These are phyloP conservation scores for Phytophthora cactorum DNA, from an alignment of 352 stramenopile species.

Conservation along the genomic window DNA sequence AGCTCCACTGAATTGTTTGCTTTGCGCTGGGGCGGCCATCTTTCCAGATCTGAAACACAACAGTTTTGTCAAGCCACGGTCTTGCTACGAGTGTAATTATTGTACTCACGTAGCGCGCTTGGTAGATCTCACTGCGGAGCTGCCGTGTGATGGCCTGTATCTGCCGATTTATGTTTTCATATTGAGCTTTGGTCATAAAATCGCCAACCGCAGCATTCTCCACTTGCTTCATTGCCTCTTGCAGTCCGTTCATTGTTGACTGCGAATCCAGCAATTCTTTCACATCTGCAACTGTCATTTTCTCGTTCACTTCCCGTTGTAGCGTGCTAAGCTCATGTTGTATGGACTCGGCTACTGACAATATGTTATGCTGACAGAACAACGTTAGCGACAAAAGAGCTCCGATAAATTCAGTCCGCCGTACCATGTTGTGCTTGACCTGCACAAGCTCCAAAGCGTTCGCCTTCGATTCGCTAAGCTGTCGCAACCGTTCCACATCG, in stretches of 20 bases:
- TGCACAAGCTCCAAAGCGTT: constrained; percentile 38
- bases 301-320: constrained; percentile 35
- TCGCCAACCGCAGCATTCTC: constrained; percentile 36
- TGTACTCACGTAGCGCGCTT: constrained; percentile 73
- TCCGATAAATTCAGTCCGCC: neutral
- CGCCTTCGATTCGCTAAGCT: constrained; percentile 23
- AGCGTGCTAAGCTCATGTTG: constrained; percentile 43
- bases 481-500: constrained; percentile 33
- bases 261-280: constrained; percentile 40
- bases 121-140: constrained; percentile 73
- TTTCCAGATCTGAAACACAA: constrained; percentile 78
- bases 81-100: neutral
- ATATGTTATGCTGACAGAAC: constrained; percentile 40
- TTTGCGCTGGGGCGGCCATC: constrained; percentile 48
- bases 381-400: constrained; percentile 2
- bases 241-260: constrained; percentile 30
- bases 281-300: constrained; percentile 44
- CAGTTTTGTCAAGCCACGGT: neutral
- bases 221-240: constrained; percentile 32
- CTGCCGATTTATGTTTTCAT: constrained; percentile 43
- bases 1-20: constrained; percentile 69
- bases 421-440: constrained; percentile 55
- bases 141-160: constrained; percentile 54
- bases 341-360: constrained; percentile 52
- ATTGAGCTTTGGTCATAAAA: constrained; percentile 36